Evolutionary conservation across 768 basidiomycete genomes (phyloP), one percentile per base, ranked within the genome.

Genomic region (Candolleomyces efflorescens): DNA sequence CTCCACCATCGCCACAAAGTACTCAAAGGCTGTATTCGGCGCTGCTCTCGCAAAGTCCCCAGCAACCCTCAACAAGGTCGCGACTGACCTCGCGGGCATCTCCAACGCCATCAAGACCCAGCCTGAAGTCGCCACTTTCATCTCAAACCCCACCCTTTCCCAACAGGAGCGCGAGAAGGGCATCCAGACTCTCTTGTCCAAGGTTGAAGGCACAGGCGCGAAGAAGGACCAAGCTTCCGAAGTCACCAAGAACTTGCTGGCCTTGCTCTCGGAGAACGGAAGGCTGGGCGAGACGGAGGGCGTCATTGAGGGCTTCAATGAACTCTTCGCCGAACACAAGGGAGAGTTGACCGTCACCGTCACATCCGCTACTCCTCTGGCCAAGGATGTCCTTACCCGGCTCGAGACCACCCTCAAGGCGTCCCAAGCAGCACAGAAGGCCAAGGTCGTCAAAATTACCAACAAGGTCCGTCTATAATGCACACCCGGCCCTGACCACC

Each of bases 341-440:
- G 97, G 97, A 64, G 96, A 98, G 77, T 77, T 98, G 61, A 91
- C 88, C 68, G 91, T 98, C 61, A 82, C 85, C 56, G 91, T 98
- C 75, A 96, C 95, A 54, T 94, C 92, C 39, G 93, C 92, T 15
- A 66, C 84, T 27, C 85, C 94, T 13, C 81, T 98, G 59, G 80
- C 90, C 56, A 89, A 78, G 77, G 89, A 92, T 63, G 71, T 86
- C 62, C 80, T 91, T 58, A 78, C 79, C 56, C 84, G 88, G 60
- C 81, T 99, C 60, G 96, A 98, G 78, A 78, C 86, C 47, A 73
- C 89, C 37, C 80, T 99, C 70, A 97, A 91, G 82, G 83, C 84
- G 68, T 91, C 90, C 23, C 84, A 93, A 77, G 78, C 88, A 37
- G 96, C 89, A 24, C 86, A 90, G 74, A 78, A 87, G 64, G 91